These are phyloP conservation scores for Fallopia convolvulus DNA, from an alignment of 148 eudicot species.

Conservation along the genomic window DNA sequence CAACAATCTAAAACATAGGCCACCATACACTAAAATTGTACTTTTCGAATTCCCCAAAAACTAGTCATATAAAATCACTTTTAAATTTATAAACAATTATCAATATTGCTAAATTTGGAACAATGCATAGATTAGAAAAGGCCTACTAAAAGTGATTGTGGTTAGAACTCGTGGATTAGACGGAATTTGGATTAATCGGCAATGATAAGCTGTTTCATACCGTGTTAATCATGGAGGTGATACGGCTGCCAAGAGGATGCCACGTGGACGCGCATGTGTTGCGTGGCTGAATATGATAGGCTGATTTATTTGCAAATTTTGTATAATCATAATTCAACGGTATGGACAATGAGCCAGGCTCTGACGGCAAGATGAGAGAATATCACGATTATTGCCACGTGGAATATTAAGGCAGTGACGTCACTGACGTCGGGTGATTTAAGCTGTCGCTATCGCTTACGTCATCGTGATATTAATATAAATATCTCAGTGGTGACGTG, in stretches of 20 bases:
- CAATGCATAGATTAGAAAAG: too few relatives aligned
- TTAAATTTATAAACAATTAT: too few relatives aligned
- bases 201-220: neutral
- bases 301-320: neutral
- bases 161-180: too few relatives aligned
- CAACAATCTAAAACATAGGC: too few relatives aligned
- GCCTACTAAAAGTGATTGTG: too few relatives aligned
- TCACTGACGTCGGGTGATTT: neutral
- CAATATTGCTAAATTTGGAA: too few relatives aligned
- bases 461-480: too few relatives aligned
- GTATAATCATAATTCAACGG: neutral
- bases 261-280: neutral
- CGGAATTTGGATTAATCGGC: neutral
- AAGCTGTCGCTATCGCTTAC: neutral
- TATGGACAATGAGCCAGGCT: neutral
- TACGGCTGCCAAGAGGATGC: too few relatives aligned
- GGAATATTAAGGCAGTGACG: neutral
- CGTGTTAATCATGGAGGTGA: neutral
- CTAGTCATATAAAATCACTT: too few relatives aligned
- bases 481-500: conserved; percentile 1
- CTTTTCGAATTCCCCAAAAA: too few relatives aligned
- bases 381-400: neutral
- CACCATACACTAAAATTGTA: too few relatives aligned
- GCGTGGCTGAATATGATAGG: neutral
- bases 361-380: neutral